Evolutionary conservation across 129 eudicot species (phyloP).

Genomic region (Arctium lappa): DNA sequence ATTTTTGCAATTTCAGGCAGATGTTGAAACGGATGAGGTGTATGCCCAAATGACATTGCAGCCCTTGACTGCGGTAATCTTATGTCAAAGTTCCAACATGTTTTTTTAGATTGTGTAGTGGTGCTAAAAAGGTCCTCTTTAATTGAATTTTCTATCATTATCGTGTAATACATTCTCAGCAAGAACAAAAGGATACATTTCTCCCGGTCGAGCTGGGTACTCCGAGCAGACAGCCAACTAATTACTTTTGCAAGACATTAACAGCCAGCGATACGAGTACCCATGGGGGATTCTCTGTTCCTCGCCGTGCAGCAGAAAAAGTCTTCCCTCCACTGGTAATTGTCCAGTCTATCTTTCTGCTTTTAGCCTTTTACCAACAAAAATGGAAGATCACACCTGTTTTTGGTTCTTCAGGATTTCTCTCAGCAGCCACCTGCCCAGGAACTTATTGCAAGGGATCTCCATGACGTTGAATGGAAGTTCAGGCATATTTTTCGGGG

Average conservation of each 20-base stretch:
- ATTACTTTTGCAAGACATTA: conserved; percentile 95
- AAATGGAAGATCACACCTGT: neutral
- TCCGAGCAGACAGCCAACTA: conserved; percentile 94
- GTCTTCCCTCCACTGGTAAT: conserved; percentile 94
- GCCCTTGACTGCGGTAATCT: conserved; percentile 84
- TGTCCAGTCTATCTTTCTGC: neutral
- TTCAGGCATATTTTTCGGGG: conserved; percentile 97
- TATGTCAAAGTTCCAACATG: neutral
- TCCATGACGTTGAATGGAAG: conserved; percentile 98
- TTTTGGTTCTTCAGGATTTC: conserved; percentile 63
- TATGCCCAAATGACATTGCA: conserved; percentile 99
- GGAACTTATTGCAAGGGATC: conserved; percentile 96
- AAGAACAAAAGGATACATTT: conserved; percentile 97
- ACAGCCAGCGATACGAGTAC: conserved; percentile 99
- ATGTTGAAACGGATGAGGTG: conserved; percentile 98
- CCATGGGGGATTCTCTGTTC: conserved; percentile 99
- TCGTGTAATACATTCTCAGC: conserved; percentile 39
- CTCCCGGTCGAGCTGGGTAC: conserved; percentile 95
- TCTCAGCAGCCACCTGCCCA: conserved; percentile 97
- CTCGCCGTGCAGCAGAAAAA: conserved; percentile 99
- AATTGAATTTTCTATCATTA: neutral
- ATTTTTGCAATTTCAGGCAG: conserved; percentile 71
- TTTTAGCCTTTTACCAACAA: neutral
- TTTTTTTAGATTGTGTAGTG: neutral
- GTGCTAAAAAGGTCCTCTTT: neutral